These are phyloP conservation scores for Pseudopithomyces maydicus DNA, from an alignment of 2,329 filamentous ascomycete genomes.

Conservation along the genomic window DNA sequence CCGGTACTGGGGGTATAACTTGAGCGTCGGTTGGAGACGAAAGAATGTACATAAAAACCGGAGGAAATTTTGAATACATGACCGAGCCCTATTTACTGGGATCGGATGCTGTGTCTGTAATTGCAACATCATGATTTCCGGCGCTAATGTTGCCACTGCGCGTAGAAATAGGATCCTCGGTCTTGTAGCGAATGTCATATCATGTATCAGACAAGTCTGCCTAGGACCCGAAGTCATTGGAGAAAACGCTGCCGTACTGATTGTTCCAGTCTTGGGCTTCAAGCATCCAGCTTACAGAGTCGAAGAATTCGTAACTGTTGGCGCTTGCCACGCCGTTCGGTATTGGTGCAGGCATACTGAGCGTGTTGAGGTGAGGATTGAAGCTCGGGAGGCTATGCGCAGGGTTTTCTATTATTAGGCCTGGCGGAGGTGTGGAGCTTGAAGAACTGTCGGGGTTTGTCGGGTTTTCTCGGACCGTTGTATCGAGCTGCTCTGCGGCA, in stretches of 20 bases:
- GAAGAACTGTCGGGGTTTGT: conserved; percentile 79
- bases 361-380: conserved; percentile 43
- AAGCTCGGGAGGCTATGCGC: conserved; percentile 41
- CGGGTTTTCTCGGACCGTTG: conserved; percentile 82
- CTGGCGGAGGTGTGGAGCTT: conserved; percentile 64
- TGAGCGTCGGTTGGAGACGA: background rate
- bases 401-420: conserved; percentile 35
- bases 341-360: conserved; percentile 62
- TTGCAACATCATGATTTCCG: background rate
- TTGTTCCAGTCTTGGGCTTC: conserved; percentile 65
- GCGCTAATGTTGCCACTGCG: too few relatives aligned
- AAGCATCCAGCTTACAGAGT: conserved; percentile 91
- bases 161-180: background rate
- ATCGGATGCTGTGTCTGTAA: background rate
- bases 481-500: conserved; percentile 53
- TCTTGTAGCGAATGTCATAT: background rate
- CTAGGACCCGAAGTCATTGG: conserved; percentile 39
- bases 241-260: conserved; percentile 33
- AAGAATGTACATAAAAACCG: background rate
- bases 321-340: conserved; percentile 56
- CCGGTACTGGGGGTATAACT: background rate
- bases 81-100: background rate
- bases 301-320: conserved; percentile 72
- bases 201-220: background rate
- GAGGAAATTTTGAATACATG: background rate